Base-by-base conservation (phyloP, 768 basidiomycete genomes). In the Mycena belliarum region DNA sequence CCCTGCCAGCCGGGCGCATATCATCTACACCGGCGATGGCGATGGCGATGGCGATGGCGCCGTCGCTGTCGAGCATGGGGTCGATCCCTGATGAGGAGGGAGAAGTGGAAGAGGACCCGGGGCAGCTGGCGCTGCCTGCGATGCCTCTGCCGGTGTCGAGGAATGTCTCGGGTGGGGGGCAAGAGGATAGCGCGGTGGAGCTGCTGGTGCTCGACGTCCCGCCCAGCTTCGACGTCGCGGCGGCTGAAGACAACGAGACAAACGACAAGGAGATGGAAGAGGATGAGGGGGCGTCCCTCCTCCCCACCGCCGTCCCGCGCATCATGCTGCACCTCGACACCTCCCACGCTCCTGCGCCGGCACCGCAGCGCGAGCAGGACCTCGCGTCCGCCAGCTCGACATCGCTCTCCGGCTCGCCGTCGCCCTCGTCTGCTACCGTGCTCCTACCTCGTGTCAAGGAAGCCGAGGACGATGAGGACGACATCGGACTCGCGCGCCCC, bases 71-170 rank as follows among this genome's bases (percentile, higher is more conserved):
- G 29, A 6, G 7, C 7, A 32, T 32, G 29, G 29, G 29, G 29
- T 4, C 5, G 33, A 35, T 15, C 12, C 9, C 33, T 4, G 33
- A 35, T 15, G 33, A 8, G 9, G 33, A 9, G 33, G 33, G 16
- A 15, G 33, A 35, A 7, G 33, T 4, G 14, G 33, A 9, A 15
- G 33, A 35, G 20, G 60, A 61, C 41, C 60, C 60, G 21, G 60
- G 11, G n/a, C 55, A 57, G 50, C n/a, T 61, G 25, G n/a, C 54
- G 45, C 29, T 61, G n/a, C 60, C 60, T 1, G 5, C 18, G 20
- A 29, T 54, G 20, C 58, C 58, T 10, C n/a, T 52, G 9, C 51
- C 51, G 11, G 1, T 12, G 37, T 46, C 0, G 38, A 28, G 24
- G 54, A 43, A 51, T 16, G 43, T 51, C 12, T 49, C 50, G 43